These are phyloP conservation scores for Nitzschia palea DNA, from an alignment of 108 stramenopile genomes.

Conservation along the genomic window DNA sequence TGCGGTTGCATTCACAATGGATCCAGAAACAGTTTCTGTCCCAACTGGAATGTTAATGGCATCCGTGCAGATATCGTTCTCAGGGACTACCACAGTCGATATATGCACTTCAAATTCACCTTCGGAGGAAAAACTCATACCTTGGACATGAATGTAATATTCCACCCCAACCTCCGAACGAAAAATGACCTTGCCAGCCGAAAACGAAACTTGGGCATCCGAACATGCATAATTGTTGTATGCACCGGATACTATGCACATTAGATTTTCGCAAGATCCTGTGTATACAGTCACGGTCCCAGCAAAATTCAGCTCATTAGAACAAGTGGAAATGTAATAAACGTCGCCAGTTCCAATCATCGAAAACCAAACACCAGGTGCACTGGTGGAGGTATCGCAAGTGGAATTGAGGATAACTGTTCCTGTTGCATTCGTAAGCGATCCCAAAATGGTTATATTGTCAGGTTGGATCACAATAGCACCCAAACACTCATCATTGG, in stretches of 20 bases:
- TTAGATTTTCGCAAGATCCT: constrained; percentile 17
- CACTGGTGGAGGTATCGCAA: no score
- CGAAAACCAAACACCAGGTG: constrained; percentile 25
- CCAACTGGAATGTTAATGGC: constrained; percentile 4
- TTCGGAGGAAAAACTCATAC: neutral
- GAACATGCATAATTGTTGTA: constrained; percentile 9
- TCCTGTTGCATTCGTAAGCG: neutral
- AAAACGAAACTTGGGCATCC: constrained; percentile 1
- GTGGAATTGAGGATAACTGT: neutral
- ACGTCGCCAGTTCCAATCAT: constrained; percentile 27
- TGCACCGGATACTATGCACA: constrained; percentile 11
- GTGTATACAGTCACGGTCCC: constrained; percentile 18
- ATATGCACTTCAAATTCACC: constrained; percentile 20
- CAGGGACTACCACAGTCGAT: neutral
- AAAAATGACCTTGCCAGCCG: constrained; percentile 1
- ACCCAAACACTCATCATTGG: constrained; percentile 6
- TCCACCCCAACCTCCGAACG: constrained; percentile 10
- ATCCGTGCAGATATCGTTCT: constrained; percentile 13
- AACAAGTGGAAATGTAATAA: neutral
- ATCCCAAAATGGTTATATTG: neutral
- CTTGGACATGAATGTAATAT: constrained; percentile 27
- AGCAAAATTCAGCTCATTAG: constrained; percentile 1
- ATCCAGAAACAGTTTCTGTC: neutral
- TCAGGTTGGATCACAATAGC: constrained; percentile 6
- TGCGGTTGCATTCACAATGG: constrained; percentile 3